Percentiles rank a stretch among this genome's conserved stretches.
These are phyloP conservation scores for Conoideocrella luteorostrata DNA, from an alignment of 2,329 filamentous ascomycete genomes.

Conservation along the genomic window DNA sequence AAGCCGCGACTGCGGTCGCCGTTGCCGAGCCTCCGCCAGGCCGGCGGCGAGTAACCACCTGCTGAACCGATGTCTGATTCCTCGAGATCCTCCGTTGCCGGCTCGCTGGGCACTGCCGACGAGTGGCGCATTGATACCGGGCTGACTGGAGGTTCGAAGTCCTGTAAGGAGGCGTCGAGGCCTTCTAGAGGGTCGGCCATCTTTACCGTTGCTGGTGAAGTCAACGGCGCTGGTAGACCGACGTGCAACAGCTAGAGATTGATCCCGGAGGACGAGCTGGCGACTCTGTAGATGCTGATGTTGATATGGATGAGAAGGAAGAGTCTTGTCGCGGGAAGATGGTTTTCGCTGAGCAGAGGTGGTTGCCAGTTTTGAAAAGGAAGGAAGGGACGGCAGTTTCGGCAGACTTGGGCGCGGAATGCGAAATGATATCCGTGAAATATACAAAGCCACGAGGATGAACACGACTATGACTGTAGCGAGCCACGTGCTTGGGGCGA, in stretches of 20 bases:
- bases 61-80: constrained; percentile 41
- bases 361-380: constrained; percentile 6
- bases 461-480: constrained; percentile 43
- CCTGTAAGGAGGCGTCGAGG: constrained; percentile 48
- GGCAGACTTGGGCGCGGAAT: constrained; percentile 31
- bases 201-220: constrained; percentile 9
- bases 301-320: too few relatives aligned
- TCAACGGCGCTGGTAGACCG: constrained; percentile 6
- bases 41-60: constrained; percentile 55
- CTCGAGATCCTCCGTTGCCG: constrained; percentile 32
- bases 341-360: constrained; percentile 5
- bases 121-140: constrained; percentile 25
- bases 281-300: constrained; percentile 16
- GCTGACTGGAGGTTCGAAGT: constrained; percentile 45
- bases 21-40: constrained; percentile 56
- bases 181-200: constrained; percentile 32
- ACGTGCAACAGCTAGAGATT: constrained; percentile 21
- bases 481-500: constrained; percentile 53
- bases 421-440: constrained; percentile 28
- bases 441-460: constrained; percentile 45
- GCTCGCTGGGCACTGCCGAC: constrained; percentile 26
- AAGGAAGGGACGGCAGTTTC: constrained; percentile 13
- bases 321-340: constrained; percentile 19
- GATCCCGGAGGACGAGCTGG: constrained; percentile 25
- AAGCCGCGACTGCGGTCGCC: constrained; percentile 52